Evolutionary conservation across 2,329 filamentous ascomycete species (phyloP).

Genomic region (Harringtonia aguacate): DNA sequence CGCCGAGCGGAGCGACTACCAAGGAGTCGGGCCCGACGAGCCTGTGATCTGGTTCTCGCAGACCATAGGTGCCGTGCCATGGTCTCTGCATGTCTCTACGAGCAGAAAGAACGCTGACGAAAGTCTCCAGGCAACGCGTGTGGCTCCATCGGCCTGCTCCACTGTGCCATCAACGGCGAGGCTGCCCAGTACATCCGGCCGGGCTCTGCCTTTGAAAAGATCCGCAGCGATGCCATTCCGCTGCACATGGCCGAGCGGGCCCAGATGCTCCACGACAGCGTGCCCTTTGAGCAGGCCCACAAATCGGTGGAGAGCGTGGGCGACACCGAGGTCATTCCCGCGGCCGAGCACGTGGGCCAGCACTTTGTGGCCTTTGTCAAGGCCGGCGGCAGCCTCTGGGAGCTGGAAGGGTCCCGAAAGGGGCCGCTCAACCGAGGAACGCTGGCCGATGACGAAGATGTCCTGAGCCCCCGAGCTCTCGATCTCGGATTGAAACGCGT

Average conservation of each 20-base stretch:
- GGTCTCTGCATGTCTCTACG: too few species aligned
- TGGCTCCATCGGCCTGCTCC: conserved; percentile 67
- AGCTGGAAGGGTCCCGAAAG: conserved; percentile 65
- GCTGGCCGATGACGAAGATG: conserved; percentile 45
- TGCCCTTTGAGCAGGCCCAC: conserved; percentile 62
- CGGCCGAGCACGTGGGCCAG: conserved; percentile 42
- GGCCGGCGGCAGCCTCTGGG: conserved; percentile 52
- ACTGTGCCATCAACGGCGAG: conserved; percentile 62
- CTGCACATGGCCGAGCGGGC: conserved; percentile 52
- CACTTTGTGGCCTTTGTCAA: conserved; percentile 81
- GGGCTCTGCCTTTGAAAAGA: conserved; percentile 42
- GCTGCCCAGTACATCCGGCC: conserved; percentile 40
- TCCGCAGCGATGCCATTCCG: conserved; percentile 53
- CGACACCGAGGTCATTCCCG: conserved; percentile 47
- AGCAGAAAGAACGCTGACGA: too few species aligned
- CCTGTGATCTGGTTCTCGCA: conserved; percentile 77
- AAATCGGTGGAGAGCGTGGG: conserved; percentile 57
- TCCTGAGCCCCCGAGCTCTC: conserved; percentile 57
- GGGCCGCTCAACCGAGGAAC: conserved; percentile 59
- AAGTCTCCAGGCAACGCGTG: too few species aligned
- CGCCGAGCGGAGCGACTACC: conserved; percentile 39
- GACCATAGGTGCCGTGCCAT: conserved; percentile 75
- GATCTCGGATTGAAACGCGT: conserved; percentile 41
- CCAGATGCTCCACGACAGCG: conserved; percentile 58
- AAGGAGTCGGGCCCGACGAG: conserved; percentile 39